phyloP scores from a whole-genome alignment of 2,329 filamentous ascomycete species.

The Ophiostoma himal-ulmi region DNA sequence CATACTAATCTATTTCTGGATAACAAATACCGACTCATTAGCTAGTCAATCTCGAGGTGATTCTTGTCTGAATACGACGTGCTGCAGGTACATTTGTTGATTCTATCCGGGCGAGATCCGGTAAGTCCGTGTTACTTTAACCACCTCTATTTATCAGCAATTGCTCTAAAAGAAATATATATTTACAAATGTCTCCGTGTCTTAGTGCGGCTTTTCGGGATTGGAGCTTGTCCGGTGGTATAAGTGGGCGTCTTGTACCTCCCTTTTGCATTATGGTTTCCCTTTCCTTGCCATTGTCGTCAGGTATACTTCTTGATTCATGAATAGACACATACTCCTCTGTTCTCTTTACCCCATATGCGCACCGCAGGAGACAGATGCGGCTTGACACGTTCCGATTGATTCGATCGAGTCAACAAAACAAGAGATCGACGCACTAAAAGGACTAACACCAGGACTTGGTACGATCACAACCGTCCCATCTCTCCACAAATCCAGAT shows the following conservation, averaged over 20 bases:
- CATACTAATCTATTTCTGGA: no score
- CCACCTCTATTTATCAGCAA: no score
- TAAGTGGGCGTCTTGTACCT: background rate
- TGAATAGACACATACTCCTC: no score
- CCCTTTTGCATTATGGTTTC: no score
- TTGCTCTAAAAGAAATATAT: no score
- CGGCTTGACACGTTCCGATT: background rate
- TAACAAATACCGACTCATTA: no score
- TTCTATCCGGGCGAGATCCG: background rate
- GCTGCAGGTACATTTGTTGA: background rate
- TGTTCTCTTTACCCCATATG: background rate
- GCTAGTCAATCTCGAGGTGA: no score
- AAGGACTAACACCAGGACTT: background rate
- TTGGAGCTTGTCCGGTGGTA: background rate
- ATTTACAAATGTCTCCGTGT: background rate
- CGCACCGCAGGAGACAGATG: background rate
- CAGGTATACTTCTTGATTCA: no score
- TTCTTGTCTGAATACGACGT: background rate
- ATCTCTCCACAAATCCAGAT: background rate
- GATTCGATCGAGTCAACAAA: background rate
- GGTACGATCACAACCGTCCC: background rate
- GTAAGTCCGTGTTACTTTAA: background rate
- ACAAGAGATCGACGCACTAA: background rate
- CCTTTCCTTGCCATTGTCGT: no score
- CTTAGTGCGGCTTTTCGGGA: background rate